Conservation (phyloP, 768 basidiomycete species). For the Strobilomyces dryophilus region DNA sequence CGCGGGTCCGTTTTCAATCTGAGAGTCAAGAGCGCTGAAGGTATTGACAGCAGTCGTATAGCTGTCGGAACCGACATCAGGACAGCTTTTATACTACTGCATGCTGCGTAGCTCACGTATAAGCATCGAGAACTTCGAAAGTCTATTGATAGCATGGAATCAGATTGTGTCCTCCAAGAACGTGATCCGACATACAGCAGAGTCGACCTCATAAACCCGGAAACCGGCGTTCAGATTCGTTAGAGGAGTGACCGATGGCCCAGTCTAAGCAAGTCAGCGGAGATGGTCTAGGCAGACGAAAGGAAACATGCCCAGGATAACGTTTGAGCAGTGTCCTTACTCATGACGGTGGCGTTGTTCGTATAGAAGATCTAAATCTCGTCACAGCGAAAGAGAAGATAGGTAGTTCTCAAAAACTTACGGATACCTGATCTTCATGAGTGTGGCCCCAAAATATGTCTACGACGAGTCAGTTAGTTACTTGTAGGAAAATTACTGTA, state of each 20-base stretch:
- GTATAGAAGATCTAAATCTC: slow-evolving; percentile 58
- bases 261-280: slow-evolving; percentile 42
- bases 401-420: slow-evolving; percentile 24
- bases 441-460: slow-evolving; percentile 79
- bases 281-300: slow-evolving; percentile 4
- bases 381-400: not conserved
- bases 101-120: slow-evolving; percentile 50
- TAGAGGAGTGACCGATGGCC: slow-evolving; percentile 64
- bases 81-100: not conserved
- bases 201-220: slow-evolving; percentile 44
- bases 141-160: slow-evolving; percentile 40
- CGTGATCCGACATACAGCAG: slow-evolving; percentile 42
- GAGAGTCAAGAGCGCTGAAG: slow-evolving; percentile 55
- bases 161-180: not conserved
- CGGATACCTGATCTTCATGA: slow-evolving; percentile 69
- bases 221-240: slow-evolving; percentile 76
- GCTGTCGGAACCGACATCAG: slow-evolving; percentile 30
- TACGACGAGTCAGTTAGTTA: slow-evolving; percentile 22
- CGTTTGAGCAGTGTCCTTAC: slow-evolving; percentile 50
- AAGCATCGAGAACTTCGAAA: slow-evolving; percentile 73
- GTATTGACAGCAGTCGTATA: slow-evolving; percentile 62
- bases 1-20: slow-evolving; percentile 54
- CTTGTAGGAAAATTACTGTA: slow-evolving; percentile 5
- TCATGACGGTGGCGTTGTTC: slow-evolving; percentile 64
- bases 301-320: slow-evolving; percentile 43